Percentiles rank a stretch among this genome's conserved stretches.
Evolutionary conservation across 192 early-diverging fungal genomes (phyloP).

Genomic region (Pecoramyces ruminantium): DNA sequence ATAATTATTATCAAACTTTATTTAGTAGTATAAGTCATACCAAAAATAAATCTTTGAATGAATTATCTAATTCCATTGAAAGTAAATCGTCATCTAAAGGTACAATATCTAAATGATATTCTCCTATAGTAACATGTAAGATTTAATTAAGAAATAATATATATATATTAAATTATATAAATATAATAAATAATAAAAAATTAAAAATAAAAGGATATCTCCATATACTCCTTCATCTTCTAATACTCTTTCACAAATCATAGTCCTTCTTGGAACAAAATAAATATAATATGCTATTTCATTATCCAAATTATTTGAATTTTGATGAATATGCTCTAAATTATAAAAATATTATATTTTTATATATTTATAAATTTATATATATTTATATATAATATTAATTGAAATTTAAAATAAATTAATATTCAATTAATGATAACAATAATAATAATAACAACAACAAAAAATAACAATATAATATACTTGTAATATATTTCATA

Average conservation of each 20-base stretch:
- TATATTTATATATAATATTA: no score
- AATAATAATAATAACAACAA: conserved; percentile 8
- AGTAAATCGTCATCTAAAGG: conserved; percentile 80
- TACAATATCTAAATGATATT: conserved; percentile 79
- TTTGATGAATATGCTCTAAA: conserved; percentile 2
- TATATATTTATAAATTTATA: no score
- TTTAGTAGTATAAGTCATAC: conserved; percentile 14
- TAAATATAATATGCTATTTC: conserved; percentile 22
- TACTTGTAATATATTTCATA: conserved; percentile 73
- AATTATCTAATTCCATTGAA: conserved; percentile 68
- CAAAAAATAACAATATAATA: no score
- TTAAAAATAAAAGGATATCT: conserved; percentile 25
- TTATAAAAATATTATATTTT: no score
- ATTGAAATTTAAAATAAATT: no score
- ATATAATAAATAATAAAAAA: no score
- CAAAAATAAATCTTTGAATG: conserved; percentile 70
- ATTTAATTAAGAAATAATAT: neutral
- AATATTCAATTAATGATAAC: neutral
- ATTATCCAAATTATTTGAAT: neutral
- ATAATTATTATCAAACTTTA: no score
- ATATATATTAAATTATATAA: no score
- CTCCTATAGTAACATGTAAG: conserved; percentile 43
- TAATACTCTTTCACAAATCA: conserved; percentile 81
- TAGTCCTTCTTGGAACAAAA: conserved; percentile 75
- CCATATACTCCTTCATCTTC: conserved; percentile 87